A percentile compares a stretch with the other conserved stretches of the same genome.
phyloP scores from a whole-genome alignment of 371 early-diverging fungal genomes.

The Dentiscutata heterogama region DNA sequence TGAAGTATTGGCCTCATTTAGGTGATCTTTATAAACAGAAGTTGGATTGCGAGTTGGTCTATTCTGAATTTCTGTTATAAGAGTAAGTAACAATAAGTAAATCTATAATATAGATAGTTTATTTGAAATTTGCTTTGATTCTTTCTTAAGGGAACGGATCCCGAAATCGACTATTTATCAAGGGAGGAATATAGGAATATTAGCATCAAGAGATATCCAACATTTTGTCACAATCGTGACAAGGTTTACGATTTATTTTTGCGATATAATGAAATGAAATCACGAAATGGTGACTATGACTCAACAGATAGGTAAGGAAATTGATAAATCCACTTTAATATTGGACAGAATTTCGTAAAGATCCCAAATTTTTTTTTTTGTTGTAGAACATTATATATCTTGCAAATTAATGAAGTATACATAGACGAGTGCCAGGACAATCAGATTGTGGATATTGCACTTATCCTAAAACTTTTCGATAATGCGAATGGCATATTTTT shows the following conservation, averaged over 20 bases:
- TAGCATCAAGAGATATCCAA: constrained; percentile 36
- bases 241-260: constrained; percentile 42
- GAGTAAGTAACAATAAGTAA: neutral
- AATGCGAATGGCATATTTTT: constrained; percentile 10
- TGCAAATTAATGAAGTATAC: constrained; percentile 41
- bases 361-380: neutral
- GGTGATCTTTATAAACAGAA: neutral
- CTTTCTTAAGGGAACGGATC: constrained; percentile 7
- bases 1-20: constrained; percentile 35
- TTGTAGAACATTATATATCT: constrained; percentile 12
- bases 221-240: constrained; percentile 29
- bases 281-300: constrained; percentile 35
- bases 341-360: neutral
- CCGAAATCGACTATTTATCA: constrained; percentile 30
- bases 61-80: constrained; percentile 31
- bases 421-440: constrained; percentile 43
- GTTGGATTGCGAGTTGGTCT: constrained; percentile 33
- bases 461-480: constrained; percentile 31
- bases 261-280: constrained; percentile 19
- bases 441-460: constrained; percentile 2
- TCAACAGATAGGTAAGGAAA: constrained; percentile 43
- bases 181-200: constrained; percentile 23
- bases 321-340: no score
- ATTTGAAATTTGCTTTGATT: neutral
- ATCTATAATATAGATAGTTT: neutral